Base-by-base conservation (phyloP, 306 rosid species). In the Cajanus cajan region DNA sequence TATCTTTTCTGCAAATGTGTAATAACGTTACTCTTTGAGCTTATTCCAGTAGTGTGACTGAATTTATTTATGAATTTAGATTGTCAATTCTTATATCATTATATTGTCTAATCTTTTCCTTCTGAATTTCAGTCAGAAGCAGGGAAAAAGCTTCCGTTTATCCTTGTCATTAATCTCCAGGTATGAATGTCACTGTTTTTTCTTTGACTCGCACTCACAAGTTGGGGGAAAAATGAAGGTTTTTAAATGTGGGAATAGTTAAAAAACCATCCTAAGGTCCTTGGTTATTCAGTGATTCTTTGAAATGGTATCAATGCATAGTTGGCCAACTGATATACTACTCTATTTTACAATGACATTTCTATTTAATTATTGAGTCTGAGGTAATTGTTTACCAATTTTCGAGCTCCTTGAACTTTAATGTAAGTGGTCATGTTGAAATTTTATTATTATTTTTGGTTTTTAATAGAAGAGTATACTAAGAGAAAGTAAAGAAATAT, bases 111-210 rank as follows among this genome's bases (percentile, higher is more conserved):
- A 85, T 61, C 36, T 43, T 80, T 69, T 74, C 48, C 36, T 69
- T 90, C 48, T 85, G 67, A 69, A 80, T 89, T 82, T 68, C 89
- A 95, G 99, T 87, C 99, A 22, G 92, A 93, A 84, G 88, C 85
- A 0, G 97, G 98, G 80, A 93, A 90, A 86, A 95, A 87, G 84
- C 88, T 93, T 82, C 99, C 99, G 5, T 91, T 95, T 59, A 41
- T 95, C 65, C 94, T 95, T 50, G 81, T 95, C 80, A 73, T 95
- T 55, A 95, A 95, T 87, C 96, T 95, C 74, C 98, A 93, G 99
- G 99, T 95, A 86, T 78, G 88, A 61, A 25, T 77, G 68, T 40
- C 37, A 15, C 59, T 78, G 22, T 10, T 33, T 41, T 73, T 62
- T 50, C 14, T 59, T 73, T 54, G 7, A 62, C 34, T 8, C 40